Base-by-base conservation (phyloP, 805 yeast species). In the Saturnispora halmiae region DNA sequence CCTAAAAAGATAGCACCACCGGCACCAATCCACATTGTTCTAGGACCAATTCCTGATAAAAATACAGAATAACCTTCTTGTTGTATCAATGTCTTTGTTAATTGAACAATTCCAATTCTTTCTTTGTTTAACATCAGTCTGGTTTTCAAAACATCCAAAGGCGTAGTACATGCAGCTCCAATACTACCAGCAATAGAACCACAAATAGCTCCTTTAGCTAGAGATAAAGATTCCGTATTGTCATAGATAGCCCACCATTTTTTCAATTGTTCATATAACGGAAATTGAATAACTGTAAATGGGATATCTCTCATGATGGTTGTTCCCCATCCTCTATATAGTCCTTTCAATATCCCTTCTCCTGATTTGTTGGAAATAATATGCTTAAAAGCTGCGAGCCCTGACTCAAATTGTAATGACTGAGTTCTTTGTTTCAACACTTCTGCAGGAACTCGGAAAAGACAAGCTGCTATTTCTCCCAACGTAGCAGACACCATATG, bases 1-100 rank as follows among this genome's bases (percentile, higher is more conserved):
- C 99, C 99, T 42, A 92, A 66, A 65, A 94, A 92, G 14, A 94
- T 87, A 14, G 97, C 96, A 22, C 99, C 99, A 16, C 99, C 99
- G 4, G 94, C 92, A 63, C 94, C 80, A 43, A 92, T 90, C 98
- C 98, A 92, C 75, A 83, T 69, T 0, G 96, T 88, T 58, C 99
- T 72, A 4, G 99, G 97, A 1, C 95, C 96, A 21, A 90, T 70
- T 11, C 99, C 99, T 36, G 73, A 73, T 56, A 76, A 73, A 49
- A 92, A 86, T 1, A 82, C 86, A 6, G 56, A 50, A 31, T 66
- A 63, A 0, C 96, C 96, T 56, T 87, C 96, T 42, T 82, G 87
- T 16, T 54, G 56, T n/a, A 69, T 59, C 36, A 88, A 70, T 9
- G 64, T 67, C 26, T 55, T 61, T 2, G 80, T 74, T 44, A 87